Conservation (phyloP, 2,329 filamentous ascomycete genomes). For the Fragosphaeria purpurea region DNA sequence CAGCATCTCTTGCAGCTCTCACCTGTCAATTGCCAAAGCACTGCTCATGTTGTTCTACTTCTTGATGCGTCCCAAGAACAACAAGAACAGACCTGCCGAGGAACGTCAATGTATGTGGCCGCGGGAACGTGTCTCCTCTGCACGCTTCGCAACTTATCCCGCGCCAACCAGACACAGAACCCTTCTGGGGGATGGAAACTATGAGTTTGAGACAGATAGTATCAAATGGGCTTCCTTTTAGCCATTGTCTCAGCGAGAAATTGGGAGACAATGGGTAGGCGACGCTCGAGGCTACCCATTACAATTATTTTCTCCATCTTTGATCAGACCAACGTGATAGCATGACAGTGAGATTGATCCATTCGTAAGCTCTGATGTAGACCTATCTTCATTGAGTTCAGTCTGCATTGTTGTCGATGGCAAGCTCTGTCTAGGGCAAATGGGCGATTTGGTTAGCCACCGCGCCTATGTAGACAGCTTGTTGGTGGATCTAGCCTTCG, state of each 20-base stretch:
- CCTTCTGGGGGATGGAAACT: slow-evolving; percentile 5
- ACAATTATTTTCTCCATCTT: neutral
- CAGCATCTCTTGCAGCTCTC: neutral
- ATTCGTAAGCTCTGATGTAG: too few species aligned
- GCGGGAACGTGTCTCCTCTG: slow-evolving; percentile 9
- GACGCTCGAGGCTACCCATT: slow-evolving; percentile 44
- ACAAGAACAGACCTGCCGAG: slow-evolving; percentile 6
- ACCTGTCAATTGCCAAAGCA: slow-evolving; percentile 8
- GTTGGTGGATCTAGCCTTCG: too few species aligned
- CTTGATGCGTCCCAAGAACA: neutral
- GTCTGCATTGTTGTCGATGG: too few species aligned
- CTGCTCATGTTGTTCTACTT: neutral
- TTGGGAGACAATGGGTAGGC: slow-evolving; percentile 29
- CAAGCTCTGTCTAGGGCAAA: too few species aligned
- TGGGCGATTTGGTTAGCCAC: too few species aligned
- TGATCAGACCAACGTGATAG: too few species aligned
- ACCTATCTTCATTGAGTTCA: too few species aligned
- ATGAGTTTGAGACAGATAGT: too few species aligned
- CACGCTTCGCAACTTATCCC: too few species aligned
- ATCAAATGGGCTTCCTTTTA: too few species aligned
- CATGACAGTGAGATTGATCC: too few species aligned
- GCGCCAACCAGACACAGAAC: slow-evolving; percentile 21
- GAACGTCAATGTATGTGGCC: slow-evolving; percentile 6
- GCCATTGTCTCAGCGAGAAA: slow-evolving; percentile 9
- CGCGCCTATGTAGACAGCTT: too few species aligned